Evolutionary conservation across 2,329 filamentous ascomycete species (phyloP).

Genomic region (Botrytis cinerea): DNA sequence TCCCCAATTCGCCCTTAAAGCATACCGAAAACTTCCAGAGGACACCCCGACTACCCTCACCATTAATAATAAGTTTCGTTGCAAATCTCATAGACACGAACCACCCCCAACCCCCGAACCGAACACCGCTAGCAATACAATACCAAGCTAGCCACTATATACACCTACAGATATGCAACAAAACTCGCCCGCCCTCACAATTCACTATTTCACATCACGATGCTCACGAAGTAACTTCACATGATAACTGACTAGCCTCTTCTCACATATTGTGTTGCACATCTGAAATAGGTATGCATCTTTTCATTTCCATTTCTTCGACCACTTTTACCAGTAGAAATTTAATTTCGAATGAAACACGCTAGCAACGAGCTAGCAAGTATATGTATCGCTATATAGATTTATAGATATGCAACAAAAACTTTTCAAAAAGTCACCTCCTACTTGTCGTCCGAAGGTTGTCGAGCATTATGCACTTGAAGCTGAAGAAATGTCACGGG

Average conservation of each 20-base stretch:
- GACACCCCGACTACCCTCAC: not conserved
- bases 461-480: not conserved
- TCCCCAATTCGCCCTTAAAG: not conserved
- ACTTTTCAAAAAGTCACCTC: not conserved
- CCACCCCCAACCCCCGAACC: not conserved
- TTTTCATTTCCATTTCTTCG: too few species aligned
- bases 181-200: not conserved
- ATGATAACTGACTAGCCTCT: too few species aligned
- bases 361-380: not conserved
- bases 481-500: not conserved
- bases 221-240: too few species aligned
- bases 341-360: too few species aligned
- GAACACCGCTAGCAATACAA: not conserved
- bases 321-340: too few species aligned
- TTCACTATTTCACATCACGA: too few species aligned
- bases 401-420: not conserved
- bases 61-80: not conserved
- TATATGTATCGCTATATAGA: not conserved
- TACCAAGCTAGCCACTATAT: not conserved
- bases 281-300: too few species aligned
- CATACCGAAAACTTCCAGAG: not conserved
- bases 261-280: too few species aligned
- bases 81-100: not conserved
- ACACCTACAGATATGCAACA: not conserved
- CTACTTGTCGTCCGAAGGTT: not conserved